Evolutionary conservation across 345 rosid genomes (phyloP).

Genomic region (Pistacia vera): DNA sequence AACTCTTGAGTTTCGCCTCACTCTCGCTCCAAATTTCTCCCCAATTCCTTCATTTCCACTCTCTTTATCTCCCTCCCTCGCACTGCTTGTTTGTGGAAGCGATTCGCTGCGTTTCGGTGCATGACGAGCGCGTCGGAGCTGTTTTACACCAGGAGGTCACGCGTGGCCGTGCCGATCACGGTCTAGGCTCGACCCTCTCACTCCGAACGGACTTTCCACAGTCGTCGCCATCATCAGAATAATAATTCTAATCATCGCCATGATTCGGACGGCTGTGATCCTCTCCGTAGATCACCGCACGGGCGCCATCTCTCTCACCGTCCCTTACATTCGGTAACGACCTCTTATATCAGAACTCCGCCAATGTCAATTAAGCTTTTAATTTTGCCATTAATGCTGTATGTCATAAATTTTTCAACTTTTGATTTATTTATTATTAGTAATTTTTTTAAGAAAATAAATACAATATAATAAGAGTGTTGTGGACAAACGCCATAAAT

Average conservation of each 20-base stretch:
- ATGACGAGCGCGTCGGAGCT: slow-evolving; percentile 96
- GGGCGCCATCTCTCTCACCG: slow-evolving; percentile 46
- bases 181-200: slow-evolving; percentile 36
- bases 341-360: not conserved
- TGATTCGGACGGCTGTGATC: slow-evolving; percentile 61
- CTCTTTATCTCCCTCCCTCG: too few species aligned
- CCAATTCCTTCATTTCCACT: not conserved
- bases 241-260: slow-evolving; percentile 38
- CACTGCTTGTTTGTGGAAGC: not conserved
- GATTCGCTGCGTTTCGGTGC: slow-evolving; percentile 29
- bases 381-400: not conserved
- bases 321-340: slow-evolving; percentile 40
- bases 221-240: slow-evolving; percentile 45
- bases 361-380: not conserved
- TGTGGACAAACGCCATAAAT: too few species aligned
- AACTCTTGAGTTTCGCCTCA: not conserved
- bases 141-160: slow-evolving; percentile 79
- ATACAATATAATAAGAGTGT: too few species aligned
- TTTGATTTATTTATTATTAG: not conserved
- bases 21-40: not conserved
- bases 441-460: not conserved
- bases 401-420: not conserved
- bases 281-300: slow-evolving; percentile 57
- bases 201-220: slow-evolving; percentile 44
- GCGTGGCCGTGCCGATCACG: slow-evolving; percentile 58